Evolutionary conservation across 495 filamentous ascomycete species (phyloP).

Genomic region (Immersiella caudata): DNA sequence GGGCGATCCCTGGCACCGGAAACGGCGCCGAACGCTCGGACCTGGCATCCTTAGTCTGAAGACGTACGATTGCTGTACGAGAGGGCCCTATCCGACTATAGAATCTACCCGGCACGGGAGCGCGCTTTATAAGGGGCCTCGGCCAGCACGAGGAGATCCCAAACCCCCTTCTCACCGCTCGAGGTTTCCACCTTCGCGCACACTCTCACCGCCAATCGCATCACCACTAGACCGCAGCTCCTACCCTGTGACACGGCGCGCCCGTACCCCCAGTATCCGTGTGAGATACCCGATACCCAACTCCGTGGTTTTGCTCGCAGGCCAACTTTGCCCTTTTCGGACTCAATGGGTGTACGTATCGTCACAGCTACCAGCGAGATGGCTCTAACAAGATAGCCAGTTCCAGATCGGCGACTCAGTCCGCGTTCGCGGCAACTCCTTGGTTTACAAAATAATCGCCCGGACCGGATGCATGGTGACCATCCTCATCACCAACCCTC

Average conservation of each 20-base stretch:
- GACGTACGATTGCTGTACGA: background rate
- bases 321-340: no score
- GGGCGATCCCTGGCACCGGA: background rate
- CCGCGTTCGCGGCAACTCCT: background rate
- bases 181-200: no score
- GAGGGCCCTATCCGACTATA: background rate
- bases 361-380: background rate
- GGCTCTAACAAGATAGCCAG: background rate
- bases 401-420: conserved; percentile 14
- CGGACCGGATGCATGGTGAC: conserved; percentile 7
- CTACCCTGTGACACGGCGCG: no score
- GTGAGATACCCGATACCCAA: no score
- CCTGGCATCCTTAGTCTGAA: background rate
- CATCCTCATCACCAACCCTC: conserved; percentile 14
- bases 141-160: background rate
- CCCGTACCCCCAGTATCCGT: no score
- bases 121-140: background rate
- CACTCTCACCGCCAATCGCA: no score
- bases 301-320: no score
- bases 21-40: background rate
- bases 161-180: background rate
- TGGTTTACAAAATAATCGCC: conserved; percentile 16
- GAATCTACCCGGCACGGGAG: background rate
- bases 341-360: background rate
- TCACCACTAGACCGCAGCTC: no score